Base-by-base conservation (phyloP, 805 yeast species). In the Candida odintsovae region DNA sequence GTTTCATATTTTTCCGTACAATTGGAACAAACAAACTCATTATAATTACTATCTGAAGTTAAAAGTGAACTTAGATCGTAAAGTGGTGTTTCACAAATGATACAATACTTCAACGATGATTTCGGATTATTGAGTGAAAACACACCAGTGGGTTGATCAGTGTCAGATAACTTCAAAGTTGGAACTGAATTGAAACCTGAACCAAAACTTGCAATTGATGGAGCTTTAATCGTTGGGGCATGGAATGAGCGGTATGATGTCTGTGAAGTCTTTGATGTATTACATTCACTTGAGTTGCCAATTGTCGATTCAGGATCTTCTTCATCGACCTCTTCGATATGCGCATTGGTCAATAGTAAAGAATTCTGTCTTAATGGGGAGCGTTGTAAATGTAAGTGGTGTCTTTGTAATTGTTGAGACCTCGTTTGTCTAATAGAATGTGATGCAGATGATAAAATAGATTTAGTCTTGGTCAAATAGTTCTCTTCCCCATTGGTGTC, bases 31-130 rank as follows among this genome's bases (percentile, higher is more conserved):
- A 83, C 82, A 48, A 83, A 74, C 55, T 83, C 87, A 37, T 54
- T 52, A 50, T 52, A 68, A 10, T 53, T 52, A 6, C 48, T 48
- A 16, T 56, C 54, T 4, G 57, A 42, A 5, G 65, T 61, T 11
- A 68, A 55, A 19, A 65, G 50, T 18, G 66, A 54, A 68, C 84
- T 67, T 61, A 81, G 53, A 48, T 83, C 89, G 59, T 83, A 84
- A 25, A 84, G 60, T 15, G 89, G 86, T 45, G 73, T 76, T 35
- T 82, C 87, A 61, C 92, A 84, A 12, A 84, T 66, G n/a, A 82
- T 78, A 58, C 92, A 84, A 40, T 61, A 62, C 42, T 64, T 67
- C 41, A 71, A 44, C 2, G 58, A 52, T 0, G 60, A 42, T 22
- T 40, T 40, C 11, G 42, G 20, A 16, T n/a, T 33, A 16, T 28